Conservation (phyloP, 306 rosid genomes). For the Styphnolobium japonicum region DNA sequence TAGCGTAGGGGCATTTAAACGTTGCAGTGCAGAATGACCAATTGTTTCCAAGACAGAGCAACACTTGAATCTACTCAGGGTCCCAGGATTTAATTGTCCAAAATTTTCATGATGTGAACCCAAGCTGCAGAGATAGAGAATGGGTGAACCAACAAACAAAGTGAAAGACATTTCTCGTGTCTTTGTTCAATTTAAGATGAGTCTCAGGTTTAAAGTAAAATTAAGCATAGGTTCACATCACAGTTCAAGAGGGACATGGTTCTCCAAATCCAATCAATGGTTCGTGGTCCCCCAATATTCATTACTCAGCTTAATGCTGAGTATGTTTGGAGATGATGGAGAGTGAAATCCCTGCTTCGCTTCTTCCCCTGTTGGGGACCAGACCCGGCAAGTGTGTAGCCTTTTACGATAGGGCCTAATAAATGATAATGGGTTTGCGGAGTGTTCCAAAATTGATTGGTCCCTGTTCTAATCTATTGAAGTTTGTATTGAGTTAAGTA, state of each 20-base stretch:
- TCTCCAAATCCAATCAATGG: neutral
- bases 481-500: neutral
- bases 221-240: neutral
- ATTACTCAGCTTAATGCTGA: neutral
- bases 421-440: neutral
- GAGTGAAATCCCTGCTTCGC: neutral
- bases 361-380: constrained; percentile 11
- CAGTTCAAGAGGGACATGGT: neutral
- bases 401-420: neutral
- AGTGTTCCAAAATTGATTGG: neutral
- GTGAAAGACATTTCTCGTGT: neutral
- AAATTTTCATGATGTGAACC: neutral
- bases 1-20: neutral
- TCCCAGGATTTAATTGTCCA: neutral
- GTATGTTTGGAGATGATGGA: neutral
- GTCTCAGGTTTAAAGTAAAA: neutral
- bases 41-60: neutral
- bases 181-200: neutral
- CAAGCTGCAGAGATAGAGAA: neutral
- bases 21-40: neutral
- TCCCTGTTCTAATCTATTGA: neutral
- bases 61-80: neutral
- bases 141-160: neutral
- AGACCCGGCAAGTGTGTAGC: neutral
- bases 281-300: neutral